These are phyloP conservation scores for Fraxinus platypoda DNA, from an alignment of 305 asterid genomes.

Conservation along the genomic window DNA sequence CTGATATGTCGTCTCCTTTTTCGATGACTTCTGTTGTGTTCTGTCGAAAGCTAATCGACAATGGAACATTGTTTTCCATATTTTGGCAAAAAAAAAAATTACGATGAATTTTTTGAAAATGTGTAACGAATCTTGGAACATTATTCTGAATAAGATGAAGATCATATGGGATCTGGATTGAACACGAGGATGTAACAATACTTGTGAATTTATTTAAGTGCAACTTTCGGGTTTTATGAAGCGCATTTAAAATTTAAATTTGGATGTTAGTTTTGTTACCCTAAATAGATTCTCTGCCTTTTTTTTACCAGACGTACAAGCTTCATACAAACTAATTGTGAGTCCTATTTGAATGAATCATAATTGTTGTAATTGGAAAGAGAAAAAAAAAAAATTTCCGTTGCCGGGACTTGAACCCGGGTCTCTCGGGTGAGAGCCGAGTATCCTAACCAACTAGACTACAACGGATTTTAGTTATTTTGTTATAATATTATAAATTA, in stretches of 20 bases:
- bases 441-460: constrained; percentile 95
- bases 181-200: not conserved
- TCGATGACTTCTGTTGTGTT: not conserved
- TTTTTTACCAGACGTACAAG: not conserved
- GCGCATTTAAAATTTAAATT: not conserved
- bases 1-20: not conserved
- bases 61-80: not conserved
- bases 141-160: not conserved
- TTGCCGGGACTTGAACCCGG: constrained; percentile 99
- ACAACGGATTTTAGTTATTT: constrained; percentile 43
- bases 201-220: not conserved
- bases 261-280: not conserved
- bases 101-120: not conserved
- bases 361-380: not conserved
- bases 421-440: constrained; percentile 99
- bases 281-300: not conserved
- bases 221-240: not conserved
- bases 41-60: not conserved
- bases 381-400: constrained; percentile 34
- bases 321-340: not conserved
- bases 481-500: not conserved
- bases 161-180: not conserved
- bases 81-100: not conserved
- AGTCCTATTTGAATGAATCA: not conserved
- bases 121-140: not conserved